Evolutionary conservation across 2,329 filamentous ascomycete genomes (phyloP), one percentile per base, ranked within the genome.

Genomic region (Ascochyta viciae-villosae): DNA sequence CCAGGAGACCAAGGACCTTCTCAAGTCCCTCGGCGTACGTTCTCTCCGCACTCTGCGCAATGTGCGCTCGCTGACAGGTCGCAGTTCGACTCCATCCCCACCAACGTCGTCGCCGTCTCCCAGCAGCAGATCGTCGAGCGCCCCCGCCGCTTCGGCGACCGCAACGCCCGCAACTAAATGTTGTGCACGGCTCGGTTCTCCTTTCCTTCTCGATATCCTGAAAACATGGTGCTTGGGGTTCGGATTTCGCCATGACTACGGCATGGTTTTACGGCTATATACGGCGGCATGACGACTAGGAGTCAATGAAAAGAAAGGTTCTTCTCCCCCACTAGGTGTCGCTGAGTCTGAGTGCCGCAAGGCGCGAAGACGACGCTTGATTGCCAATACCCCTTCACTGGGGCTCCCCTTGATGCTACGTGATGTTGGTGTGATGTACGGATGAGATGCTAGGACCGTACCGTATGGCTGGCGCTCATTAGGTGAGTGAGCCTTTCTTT

Each of bases 1-100:
- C 80, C 82, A 87, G 81, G 95, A 99, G 85, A 99, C 95, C 81
- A 98, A 97, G 89, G 95, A 98, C 78, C 86, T 99, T 96, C 87
- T 99, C 78, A 99, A 99, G 91, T 91, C 89, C 86, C 87, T 99
- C 75, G 95, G 95, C 82, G 93, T 97, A 94, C 75, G 93, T 93
- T 75, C 61, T 33, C 35, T 16, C 31, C 23, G 29, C 6, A 15
- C 24, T 15, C 5, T 19, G 23, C 33, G 27, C 19, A 6, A 3
- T 19, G 23, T 23, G 22, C 29, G 24, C n/a, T 23, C 38, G 45
- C 63, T 68, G 48, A 70, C 52, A 39, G 12, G 22, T 23, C 5
- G 27, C 74, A 97, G 93, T 99, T 99, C 86, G 95, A 99, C 83
- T 87, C 88, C 71, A 93, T 99, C 81, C 90, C 94, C 80, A 92